Percentiles rank a stretch among this genome's conserved stretches.
Conservation (phyloP, 2,329 filamentous ascomycete species). For the Fusarium hostae region DNA sequence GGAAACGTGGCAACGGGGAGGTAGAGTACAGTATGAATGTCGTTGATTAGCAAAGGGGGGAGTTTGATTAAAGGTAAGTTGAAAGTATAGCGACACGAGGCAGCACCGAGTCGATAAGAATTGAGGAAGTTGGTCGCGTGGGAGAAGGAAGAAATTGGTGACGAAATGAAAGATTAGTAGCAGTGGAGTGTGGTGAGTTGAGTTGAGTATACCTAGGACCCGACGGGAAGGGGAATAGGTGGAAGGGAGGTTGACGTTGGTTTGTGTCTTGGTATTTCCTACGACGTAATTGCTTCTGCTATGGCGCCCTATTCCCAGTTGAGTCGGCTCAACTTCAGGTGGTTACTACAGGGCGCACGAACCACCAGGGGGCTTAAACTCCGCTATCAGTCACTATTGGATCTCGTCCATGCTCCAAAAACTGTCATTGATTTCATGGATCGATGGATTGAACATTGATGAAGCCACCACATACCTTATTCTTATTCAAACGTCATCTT, state of each 20-base stretch:
- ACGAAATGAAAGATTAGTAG: conserved; percentile 20
- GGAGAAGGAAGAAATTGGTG: conserved; percentile 21
- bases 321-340: conserved; percentile 24
- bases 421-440: background rate
- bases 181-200: conserved; percentile 13
- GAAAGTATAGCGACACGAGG: conserved; percentile 12
- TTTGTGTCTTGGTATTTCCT: background rate
- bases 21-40: conserved; percentile 11
- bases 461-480: background rate
- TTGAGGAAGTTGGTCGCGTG: conserved; percentile 20
- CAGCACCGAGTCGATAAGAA: conserved; percentile 19
- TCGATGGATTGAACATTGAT: background rate
- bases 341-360: conserved; percentile 36
- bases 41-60: conserved; percentile 12
- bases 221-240: conserved; percentile 10
- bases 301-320: conserved; percentile 32
- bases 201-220: conserved; percentile 2
- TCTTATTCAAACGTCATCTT: conserved; percentile 1
- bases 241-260: conserved; percentile 27
- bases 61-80: conserved; percentile 21
- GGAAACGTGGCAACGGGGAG: conserved; percentile 42
- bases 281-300: conserved; percentile 42
- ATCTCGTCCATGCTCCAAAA: background rate
- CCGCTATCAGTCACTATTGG: conserved; percentile 4
- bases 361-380: conserved; percentile 28